These are phyloP conservation scores for Plasmodium reichenowi DNA, from an alignment of 169 alveolate genomes.

Conservation along the genomic window DNA sequence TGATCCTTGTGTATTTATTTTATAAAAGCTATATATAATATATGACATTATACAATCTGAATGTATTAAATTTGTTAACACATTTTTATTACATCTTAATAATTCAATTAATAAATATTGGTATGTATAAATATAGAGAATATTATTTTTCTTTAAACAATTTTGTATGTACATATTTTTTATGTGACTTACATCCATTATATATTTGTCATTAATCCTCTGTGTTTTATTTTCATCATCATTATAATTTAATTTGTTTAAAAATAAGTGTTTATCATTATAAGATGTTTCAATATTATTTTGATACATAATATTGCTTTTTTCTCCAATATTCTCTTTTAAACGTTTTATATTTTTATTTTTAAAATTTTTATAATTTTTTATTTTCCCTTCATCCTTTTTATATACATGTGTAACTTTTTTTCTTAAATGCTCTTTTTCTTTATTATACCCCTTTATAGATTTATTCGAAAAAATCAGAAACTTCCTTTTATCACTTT, in stretches of 20 bases:
- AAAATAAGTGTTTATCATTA: slow-evolving; percentile 16
- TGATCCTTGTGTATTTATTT: slow-evolving; percentile 13
- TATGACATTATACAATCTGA: slow-evolving; percentile 63
- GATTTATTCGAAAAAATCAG: slow-evolving; percentile 12
- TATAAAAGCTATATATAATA: slow-evolving; percentile 56
- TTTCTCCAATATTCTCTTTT: no score
- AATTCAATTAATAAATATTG: slow-evolving; percentile 64
- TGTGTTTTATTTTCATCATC: slow-evolving; percentile 12
- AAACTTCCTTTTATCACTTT: slow-evolving; percentile 71
- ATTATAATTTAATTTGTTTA: slow-evolving; percentile 22
- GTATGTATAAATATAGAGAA: slow-evolving; percentile 38
- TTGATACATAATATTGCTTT: no score
- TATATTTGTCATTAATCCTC: slow-evolving; percentile 6
- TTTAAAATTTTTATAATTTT: neutral
- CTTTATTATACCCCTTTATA: neutral
- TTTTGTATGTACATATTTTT: slow-evolving; percentile 30
- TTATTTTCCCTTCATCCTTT: neutral
- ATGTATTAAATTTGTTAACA: slow-evolving; percentile 22
- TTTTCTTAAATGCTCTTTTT: no score
- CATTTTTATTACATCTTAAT: slow-evolving; percentile 24
- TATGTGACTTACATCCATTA: slow-evolving; percentile 22
- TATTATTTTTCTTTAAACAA: slow-evolving; percentile 12
- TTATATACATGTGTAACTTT: neutral
- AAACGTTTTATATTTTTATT: neutral
- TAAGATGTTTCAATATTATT: no score